Evolutionary conservation across 805 yeast genomes (phyloP).

Genomic region (Teunomyces barrocoloradensis): DNA sequence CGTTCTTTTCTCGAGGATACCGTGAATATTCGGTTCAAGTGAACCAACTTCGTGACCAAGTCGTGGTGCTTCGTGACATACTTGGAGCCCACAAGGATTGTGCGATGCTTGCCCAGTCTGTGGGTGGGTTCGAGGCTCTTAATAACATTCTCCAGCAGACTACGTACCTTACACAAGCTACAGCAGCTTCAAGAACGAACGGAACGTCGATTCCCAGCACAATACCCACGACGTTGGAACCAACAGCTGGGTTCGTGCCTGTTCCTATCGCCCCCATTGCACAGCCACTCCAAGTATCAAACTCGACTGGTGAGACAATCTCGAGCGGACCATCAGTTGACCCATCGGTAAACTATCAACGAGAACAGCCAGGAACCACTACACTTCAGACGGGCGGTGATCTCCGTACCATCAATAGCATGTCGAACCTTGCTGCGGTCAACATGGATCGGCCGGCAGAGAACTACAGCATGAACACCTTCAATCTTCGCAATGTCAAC

Average conservation of each 20-base stretch:
- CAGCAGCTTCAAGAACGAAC: slow-evolving; percentile 20
- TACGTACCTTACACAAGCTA: slow-evolving; percentile 22
- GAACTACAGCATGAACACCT: slow-evolving; percentile 10
- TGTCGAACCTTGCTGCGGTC: slow-evolving; percentile 24
- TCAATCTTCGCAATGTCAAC: slow-evolving; percentile 23
- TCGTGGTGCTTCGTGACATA: slow-evolving; percentile 47
- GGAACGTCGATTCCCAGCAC: slow-evolving; percentile 35
- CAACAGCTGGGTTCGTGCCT: neutral
- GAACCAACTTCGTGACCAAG: slow-evolving; percentile 55
- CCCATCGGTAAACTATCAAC: neutral
- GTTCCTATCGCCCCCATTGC: slow-evolving; percentile 5
- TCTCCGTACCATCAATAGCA: slow-evolving; percentile 25
- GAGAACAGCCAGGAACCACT: neutral
- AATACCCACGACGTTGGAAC: slow-evolving; percentile 34
- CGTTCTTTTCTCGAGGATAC: slow-evolving; percentile 68
- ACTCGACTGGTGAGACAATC: neutral
- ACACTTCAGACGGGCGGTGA: slow-evolving; percentile 7
- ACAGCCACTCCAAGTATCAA: neutral
- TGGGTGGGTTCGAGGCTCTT: slow-evolving; percentile 48
- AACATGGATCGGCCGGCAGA: slow-evolving; percentile 8
- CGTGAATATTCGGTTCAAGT: slow-evolving; percentile 61
- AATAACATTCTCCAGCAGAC: slow-evolving; percentile 40
- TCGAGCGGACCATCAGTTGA: neutral
- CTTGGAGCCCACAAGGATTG: slow-evolving; percentile 53
- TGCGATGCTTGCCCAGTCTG: slow-evolving; percentile 33